Percentiles rank a stretch among this genome's conserved stretches.
Evolutionary conservation across 768 basidiomycete species (phyloP).

Genomic region (Candolleomyces efflorescens): DNA sequence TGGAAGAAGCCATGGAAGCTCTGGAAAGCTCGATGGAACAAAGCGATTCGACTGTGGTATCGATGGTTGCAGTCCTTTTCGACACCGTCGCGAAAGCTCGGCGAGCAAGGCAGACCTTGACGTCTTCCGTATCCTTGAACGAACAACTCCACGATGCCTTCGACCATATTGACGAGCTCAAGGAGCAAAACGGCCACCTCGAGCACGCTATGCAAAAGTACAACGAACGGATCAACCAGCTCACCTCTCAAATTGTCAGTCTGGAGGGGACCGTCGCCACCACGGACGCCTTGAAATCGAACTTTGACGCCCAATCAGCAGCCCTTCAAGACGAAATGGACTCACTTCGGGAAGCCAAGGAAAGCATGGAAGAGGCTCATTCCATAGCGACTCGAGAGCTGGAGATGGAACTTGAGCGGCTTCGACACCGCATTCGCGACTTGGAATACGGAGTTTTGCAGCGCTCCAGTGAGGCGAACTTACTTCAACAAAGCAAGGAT

Average conservation of each 20-base stretch:
- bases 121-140: neutral
- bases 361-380: neutral
- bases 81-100: constrained; percentile 27
- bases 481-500: neutral
- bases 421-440: neutral
- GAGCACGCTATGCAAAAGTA: neutral
- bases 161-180: constrained; percentile 1
- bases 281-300: neutral
- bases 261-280: neutral
- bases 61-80: constrained; percentile 34
- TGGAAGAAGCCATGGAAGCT: constrained; percentile 59
- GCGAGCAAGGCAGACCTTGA: constrained; percentile 11
- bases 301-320: constrained; percentile 7
- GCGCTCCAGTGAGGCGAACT: neutral
- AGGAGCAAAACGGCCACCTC: constrained; percentile 1
- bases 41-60: constrained; percentile 29
- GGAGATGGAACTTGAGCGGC: constrained; percentile 1
- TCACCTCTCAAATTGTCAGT: neutral
- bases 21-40: constrained; percentile 25
- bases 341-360: neutral
- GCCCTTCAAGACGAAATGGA: constrained; percentile 1
- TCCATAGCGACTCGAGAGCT: neutral
- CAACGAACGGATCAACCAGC: constrained; percentile 1
- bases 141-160: neutral
- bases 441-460: neutral